Evolutionary conservation across 176 grass and related monocot genomes (phyloP).

Genomic region (Carex pumila): DNA sequence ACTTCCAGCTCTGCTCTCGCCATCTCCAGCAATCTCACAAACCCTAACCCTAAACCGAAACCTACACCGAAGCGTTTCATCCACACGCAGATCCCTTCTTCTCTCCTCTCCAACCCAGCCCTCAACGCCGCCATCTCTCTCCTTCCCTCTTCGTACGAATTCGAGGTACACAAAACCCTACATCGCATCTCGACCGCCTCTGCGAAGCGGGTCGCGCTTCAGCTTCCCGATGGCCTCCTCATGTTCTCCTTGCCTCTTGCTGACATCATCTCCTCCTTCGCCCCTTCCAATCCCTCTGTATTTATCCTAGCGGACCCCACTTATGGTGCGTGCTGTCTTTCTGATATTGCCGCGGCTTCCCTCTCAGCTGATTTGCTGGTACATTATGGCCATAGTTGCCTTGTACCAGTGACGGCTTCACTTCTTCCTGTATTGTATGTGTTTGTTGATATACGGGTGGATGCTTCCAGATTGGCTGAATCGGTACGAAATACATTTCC

Average conservation of each 20-base stretch:
- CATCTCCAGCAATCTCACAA: background rate
- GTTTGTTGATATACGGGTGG: conserved; percentile 85
- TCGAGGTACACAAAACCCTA: conserved; percentile 84
- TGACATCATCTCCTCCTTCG: conserved; percentile 65
- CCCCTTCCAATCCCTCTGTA: conserved; percentile 35
- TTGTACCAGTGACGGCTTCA: conserved; percentile 70
- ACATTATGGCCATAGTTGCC: conserved; percentile 96
- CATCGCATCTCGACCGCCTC: conserved; percentile 59
- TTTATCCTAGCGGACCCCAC: conserved; percentile 88
- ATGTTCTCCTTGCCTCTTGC: conserved; percentile 81
- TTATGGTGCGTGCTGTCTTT: conserved; percentile 87
- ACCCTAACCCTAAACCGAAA: conserved; percentile 23
- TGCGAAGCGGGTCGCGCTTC: conserved; percentile 58
- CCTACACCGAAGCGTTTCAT: conserved; percentile 67
- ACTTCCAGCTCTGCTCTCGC: conserved; percentile 10
- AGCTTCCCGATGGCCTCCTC: conserved; percentile 89
- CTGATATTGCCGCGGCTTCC: conserved; percentile 45
- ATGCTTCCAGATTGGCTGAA: conserved; percentile 49
- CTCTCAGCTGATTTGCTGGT: conserved; percentile 71
- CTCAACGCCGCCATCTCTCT: conserved; percentile 59
- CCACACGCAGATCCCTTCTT: conserved; percentile 63
- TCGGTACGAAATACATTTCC: conserved; percentile 53
- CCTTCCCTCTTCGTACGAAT: conserved; percentile 64
- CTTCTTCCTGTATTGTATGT: conserved; percentile 91
- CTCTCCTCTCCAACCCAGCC: conserved; percentile 67